A percentile compares a stretch with the other conserved stretches of the same genome.
These are phyloP conservation scores for Hymenoscyphus occultus DNA, from an alignment of 2,329 filamentous ascomycete species.

Conservation along the genomic window DNA sequence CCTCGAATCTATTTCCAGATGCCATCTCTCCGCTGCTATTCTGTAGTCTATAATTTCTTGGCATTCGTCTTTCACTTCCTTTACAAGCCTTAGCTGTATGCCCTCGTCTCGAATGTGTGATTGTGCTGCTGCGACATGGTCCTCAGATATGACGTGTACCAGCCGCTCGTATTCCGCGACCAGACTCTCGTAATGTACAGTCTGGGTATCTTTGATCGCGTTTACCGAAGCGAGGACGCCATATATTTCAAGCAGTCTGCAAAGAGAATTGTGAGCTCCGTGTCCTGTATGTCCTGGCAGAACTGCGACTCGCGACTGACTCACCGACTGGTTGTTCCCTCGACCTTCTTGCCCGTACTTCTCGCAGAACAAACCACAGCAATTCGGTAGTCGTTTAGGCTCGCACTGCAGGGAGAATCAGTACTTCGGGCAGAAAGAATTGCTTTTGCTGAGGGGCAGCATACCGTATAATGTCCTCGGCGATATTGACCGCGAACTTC, in stretches of 20 bases:
- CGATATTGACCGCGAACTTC: conserved; percentile 80
- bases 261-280: conserved; percentile 18
- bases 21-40: conserved; percentile 60
- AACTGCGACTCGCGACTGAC: conserved; percentile 31
- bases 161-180: conserved; percentile 67
- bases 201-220: conserved; percentile 50
- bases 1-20: conserved; percentile 72
- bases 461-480: conserved; percentile 67
- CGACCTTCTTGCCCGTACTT: conserved; percentile 89
- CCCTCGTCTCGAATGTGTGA: conserved; percentile 56
- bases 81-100: conserved; percentile 57
- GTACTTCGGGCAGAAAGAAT: conserved; percentile 10
- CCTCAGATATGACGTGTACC: conserved; percentile 75
- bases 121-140: conserved; percentile 74
- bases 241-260: conserved; percentile 55
- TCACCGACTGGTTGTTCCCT: conserved; percentile 93
- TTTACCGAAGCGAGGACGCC: conserved; percentile 54
- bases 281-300: conserved; percentile 9
- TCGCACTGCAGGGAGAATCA: conserved; percentile 44
- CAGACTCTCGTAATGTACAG: conserved; percentile 49
- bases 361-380: conserved; percentile 94
- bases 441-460: conserved; percentile 22
- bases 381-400: conserved; percentile 67
- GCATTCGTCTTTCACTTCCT: conserved; percentile 75
- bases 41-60: conserved; percentile 74